Conservation (phyloP, 2,329 filamentous ascomycete genomes). For the Sporothrix mexicana region DNA sequence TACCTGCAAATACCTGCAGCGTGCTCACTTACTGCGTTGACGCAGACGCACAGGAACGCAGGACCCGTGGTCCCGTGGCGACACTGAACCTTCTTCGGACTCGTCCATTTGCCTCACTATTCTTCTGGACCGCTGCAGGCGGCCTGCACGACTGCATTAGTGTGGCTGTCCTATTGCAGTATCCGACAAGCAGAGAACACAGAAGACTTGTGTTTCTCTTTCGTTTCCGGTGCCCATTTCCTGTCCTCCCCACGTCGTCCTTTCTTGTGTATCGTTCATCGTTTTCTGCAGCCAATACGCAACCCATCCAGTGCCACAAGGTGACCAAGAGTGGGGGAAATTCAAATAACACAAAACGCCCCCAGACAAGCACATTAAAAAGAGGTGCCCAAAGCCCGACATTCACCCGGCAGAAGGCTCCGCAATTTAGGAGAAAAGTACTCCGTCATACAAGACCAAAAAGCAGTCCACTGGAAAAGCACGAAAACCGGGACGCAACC, state of each 20-base stretch:
- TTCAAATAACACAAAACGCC: neutral
- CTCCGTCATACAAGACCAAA: neutral
- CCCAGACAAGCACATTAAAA: neutral
- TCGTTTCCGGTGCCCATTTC: neutral
- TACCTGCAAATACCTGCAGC: neutral
- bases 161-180: constrained; percentile 3
- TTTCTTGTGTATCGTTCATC: neutral
- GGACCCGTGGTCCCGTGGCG: constrained; percentile 18
- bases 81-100: constrained; percentile 6
- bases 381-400: neutral
- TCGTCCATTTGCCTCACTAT: neutral
- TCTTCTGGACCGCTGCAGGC: constrained; percentile 27
- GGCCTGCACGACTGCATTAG: constrained; percentile 23
- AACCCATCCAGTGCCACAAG: constrained; percentile 7
- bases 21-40: neutral
- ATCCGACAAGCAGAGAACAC: neutral
- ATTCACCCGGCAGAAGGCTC: neutral
- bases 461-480: neutral
- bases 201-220: neutral
- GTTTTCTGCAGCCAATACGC: constrained; percentile 27
- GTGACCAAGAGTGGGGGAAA: neutral
- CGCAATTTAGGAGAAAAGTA: neutral
- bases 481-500: neutral
- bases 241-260: neutral
- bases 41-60: constrained; percentile 22